These are phyloP conservation scores for Tetracladium marchalianum DNA, from an alignment of 495 filamentous ascomycete species.

Conservation along the genomic window DNA sequence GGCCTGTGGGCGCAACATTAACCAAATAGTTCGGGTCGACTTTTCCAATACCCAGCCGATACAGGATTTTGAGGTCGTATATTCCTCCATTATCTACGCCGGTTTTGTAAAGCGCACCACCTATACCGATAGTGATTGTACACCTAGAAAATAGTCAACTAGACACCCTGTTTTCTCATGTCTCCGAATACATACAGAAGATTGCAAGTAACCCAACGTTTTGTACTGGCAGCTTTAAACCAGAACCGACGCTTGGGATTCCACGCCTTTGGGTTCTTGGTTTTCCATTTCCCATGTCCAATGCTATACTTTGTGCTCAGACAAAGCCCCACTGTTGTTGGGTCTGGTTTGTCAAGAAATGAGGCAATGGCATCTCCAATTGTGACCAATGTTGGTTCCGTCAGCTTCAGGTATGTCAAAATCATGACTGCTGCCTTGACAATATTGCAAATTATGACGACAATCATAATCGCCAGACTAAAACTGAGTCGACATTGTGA, in stretches of 20 bases:
- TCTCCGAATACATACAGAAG: background rate
- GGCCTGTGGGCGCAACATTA: background rate
- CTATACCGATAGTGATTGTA: background rate
- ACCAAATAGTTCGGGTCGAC: conserved; percentile 2
- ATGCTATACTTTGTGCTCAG: conserved; percentile 7
- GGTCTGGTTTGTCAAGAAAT: conserved; percentile 35
- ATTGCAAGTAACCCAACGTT: conserved; percentile 10
- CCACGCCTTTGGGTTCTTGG: background rate
- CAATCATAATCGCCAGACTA: conserved; percentile 26
- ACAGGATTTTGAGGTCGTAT: conserved; percentile 1
- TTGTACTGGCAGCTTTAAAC: conserved; percentile 8
- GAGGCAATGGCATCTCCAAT: conserved; percentile 42
- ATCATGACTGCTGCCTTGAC: conserved; percentile 30
- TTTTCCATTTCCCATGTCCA: conserved; percentile 1
- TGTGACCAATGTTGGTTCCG: conserved; percentile 27
- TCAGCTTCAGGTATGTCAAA: conserved; percentile 16
- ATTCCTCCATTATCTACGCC: background rate
- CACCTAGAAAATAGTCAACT: background rate
- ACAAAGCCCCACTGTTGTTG: conserved; percentile 25
- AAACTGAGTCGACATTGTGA: conserved; percentile 32
- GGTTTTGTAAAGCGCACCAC: background rate
- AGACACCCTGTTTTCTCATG: background rate
- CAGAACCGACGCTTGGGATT: conserved; percentile 6
- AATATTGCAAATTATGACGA: conserved; percentile 28
- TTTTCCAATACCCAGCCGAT: conserved; percentile 5